These are phyloP conservation scores for Podospora comata DNA, from an alignment of 495 filamentous ascomycete genomes.

Conservation along the genomic window DNA sequence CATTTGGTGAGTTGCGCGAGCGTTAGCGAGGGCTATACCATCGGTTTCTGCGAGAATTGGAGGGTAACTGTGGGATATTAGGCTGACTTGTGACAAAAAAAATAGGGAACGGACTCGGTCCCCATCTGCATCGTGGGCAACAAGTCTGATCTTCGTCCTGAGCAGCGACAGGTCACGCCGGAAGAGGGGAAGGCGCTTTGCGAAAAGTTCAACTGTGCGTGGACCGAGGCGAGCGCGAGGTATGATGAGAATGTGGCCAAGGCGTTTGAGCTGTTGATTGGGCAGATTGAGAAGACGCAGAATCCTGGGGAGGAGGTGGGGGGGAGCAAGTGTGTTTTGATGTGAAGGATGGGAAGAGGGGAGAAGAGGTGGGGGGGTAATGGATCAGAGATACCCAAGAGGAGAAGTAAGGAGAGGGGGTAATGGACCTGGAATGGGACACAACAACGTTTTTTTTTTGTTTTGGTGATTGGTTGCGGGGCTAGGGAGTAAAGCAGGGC, in stretches of 20 bases:
- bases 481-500: background rate
- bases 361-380: background rate
- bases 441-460: background rate
- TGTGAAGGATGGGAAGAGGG: constrained; percentile 51
- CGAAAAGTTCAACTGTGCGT: constrained; percentile 85
- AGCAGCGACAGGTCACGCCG: constrained; percentile 84
- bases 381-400: too few relatives aligned
- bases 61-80: too few relatives aligned
- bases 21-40: background rate
- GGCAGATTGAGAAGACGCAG: constrained; percentile 89
- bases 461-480: background rate
- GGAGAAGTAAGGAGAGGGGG: background rate
- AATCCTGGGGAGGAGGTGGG: constrained; percentile 81
- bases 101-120: constrained; percentile 83
- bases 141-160: constrained; percentile 88
- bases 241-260: constrained; percentile 90
- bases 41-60: too few relatives aligned
- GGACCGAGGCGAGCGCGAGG: constrained; percentile 90
- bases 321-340: constrained; percentile 75
- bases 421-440: background rate
- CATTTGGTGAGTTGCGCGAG: constrained; percentile 66
- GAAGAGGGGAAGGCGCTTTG: constrained; percentile 79
- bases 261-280: constrained; percentile 93
- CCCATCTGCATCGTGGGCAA: constrained; percentile 95
- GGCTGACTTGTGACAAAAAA: constrained; percentile 1